Percentiles rank a stretch among this genome's conserved stretches.
These are phyloP conservation scores for Rhododendron ovatum DNA, from an alignment of 148 eudicot genomes.

Conservation along the genomic window DNA sequence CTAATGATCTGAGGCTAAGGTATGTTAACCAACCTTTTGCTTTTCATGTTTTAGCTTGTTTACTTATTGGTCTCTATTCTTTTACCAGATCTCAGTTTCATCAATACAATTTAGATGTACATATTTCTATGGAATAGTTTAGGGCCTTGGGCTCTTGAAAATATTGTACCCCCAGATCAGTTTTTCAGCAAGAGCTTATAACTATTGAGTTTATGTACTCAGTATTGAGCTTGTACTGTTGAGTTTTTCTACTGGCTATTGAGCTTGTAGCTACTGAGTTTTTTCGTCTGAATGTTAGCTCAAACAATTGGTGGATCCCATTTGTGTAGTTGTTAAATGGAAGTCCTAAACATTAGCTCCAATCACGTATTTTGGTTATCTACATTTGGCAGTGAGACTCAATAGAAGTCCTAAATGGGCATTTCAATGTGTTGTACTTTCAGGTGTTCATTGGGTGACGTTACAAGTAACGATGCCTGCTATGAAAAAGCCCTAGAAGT, in stretches of 20 bases:
- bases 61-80: not conserved
- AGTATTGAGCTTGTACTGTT: not conserved
- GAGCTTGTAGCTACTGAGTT: not conserved
- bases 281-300: not conserved
- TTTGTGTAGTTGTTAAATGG: not conserved
- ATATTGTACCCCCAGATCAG: not conserved
- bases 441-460: slow-evolving; percentile 93
- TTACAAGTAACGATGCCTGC: slow-evolving; percentile 71
- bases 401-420: not conserved
- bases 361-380: not conserved
- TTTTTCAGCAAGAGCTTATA: not conserved
- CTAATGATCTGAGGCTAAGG: slow-evolving; percentile 85
- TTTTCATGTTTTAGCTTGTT: not conserved
- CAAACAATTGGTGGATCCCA: not conserved
- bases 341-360: not conserved
- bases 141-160: not conserved
- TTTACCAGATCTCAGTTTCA: not conserved
- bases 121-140: not conserved
- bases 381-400: not conserved
- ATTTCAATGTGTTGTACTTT: not conserved
- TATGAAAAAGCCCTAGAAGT: slow-evolving; percentile 84
- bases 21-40: slow-evolving; percentile 20
- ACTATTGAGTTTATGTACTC: not conserved
- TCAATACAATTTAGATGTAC: not conserved
- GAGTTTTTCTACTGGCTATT: not conserved